These are phyloP conservation scores for Rhodamnia argentea DNA, from an alignment of 345 rosid genomes.

Conservation along the genomic window DNA sequence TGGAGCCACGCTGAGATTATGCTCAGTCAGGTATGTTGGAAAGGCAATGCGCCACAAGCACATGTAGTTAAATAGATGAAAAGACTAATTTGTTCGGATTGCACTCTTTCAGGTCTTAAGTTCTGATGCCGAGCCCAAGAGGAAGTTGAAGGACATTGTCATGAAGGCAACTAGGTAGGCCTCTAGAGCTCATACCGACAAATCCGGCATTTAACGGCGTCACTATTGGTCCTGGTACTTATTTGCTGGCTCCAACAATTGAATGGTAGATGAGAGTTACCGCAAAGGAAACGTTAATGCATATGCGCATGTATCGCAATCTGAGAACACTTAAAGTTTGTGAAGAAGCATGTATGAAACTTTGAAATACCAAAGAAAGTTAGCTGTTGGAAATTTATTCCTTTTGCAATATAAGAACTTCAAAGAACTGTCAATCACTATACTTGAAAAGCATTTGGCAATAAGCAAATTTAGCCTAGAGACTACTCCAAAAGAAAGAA, in stretches of 20 bases:
- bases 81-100: not conserved
- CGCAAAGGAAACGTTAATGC: not conserved
- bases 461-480: not conserved
- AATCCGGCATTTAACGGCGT: not conserved
- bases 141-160: slow-evolving; percentile 63
- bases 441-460: not conserved
- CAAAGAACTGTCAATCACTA: not conserved
- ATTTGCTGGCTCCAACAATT: not conserved
- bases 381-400: not conserved
- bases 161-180: slow-evolving; percentile 79
- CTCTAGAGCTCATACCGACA: not conserved
- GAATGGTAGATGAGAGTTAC: not conserved
- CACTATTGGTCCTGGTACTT: not conserved
- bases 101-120: slow-evolving; percentile 39
- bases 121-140: slow-evolving; percentile 57
- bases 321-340: not conserved
- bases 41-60: not conserved
- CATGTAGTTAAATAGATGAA: not conserved
- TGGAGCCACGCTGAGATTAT: slow-evolving; percentile 71
- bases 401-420: not conserved
- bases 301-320: not conserved
- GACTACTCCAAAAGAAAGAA: not conserved
- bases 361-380: not conserved
- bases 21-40: slow-evolving; percentile 55
- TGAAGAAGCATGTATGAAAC: not conserved